A percentile compares a stretch with the other conserved stretches of the same genome.
Conservation (phyloP, 768 basidiomycete species). For the Tulasnella sp. region DNA sequence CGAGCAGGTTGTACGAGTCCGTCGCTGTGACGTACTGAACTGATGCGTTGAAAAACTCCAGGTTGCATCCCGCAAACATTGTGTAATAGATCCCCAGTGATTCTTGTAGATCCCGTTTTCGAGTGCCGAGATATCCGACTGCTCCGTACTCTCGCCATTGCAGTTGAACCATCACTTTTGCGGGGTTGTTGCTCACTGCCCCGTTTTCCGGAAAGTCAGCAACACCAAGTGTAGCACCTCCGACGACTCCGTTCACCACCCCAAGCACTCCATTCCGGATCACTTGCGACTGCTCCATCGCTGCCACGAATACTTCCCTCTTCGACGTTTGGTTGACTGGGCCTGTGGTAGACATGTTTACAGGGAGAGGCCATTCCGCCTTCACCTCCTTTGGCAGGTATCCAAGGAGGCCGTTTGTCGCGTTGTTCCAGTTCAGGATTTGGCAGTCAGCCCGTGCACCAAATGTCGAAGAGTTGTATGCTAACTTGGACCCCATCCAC, state of each 20-base stretch:
- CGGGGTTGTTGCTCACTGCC: neutral
- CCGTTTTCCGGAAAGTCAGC: neutral
- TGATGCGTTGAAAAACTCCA: neutral
- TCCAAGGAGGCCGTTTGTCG: neutral
- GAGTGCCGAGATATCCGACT: neutral
- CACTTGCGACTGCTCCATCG: neutral
- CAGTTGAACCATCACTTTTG: neutral
- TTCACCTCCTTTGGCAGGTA: neutral
- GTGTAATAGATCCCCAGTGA: neutral
- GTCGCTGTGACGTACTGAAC: neutral
- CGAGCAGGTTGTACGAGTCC: neutral
- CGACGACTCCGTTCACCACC: neutral
- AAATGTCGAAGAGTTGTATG: neutral
- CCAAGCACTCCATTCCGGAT: neutral
- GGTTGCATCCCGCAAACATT: neutral
- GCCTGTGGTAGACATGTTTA: too few relatives aligned
- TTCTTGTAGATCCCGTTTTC: neutral
- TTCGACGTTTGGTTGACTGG: neutral
- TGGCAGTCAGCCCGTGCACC: neutral
- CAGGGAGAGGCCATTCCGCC: too few relatives aligned
- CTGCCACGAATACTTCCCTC: neutral
- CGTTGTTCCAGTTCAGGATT: too few relatives aligned
- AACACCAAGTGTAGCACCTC: neutral
- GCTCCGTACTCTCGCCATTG: too few relatives aligned
- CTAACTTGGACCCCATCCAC: too few relatives aligned